Evolutionary conservation across 2,329 filamentous ascomycete species (phyloP), one percentile per base, ranked within the genome.

Genomic region (Immersiporthe knoxdaviesiana): DNA sequence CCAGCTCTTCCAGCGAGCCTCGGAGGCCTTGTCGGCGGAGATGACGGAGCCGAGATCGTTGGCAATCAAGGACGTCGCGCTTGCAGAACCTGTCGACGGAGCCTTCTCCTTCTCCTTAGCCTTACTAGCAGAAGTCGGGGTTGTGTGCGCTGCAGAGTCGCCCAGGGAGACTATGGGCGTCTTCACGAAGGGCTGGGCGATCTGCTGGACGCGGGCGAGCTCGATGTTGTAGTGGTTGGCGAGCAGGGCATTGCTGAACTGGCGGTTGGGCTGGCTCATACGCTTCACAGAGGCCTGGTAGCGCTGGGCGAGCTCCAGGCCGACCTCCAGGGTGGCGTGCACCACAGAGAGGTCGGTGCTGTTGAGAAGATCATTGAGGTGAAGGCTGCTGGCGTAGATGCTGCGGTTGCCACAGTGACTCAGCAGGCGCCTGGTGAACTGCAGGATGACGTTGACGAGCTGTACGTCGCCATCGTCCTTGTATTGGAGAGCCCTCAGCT

Each of bases 401-500:
- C 94, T 97, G 74, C 97, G 87, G 77, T 99, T 99, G 70, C 95
- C 96, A 80, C 96, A 99, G 78, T 97, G 96, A 78, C 98, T 93
- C 65, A 98, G 83, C 39, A 99, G 85, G 79, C 97, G 87, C 71
- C 91, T 89, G 30, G 94, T 97, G 79, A 99, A 99, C 74, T 88
- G 85, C 70, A 99, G 84, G 66, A 98, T 86, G 39, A 88, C 85
- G 78, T 97, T 91, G 68, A 98, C 83, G 71, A 99, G 85, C 76
- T 92, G 84, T 74, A 90, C 85, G 79, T 99, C 96, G 73, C 92
- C 94, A 75, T 97, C 92, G 66, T 85, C 77, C 2, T 87, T 84
- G 77, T 91, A 93, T 37, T 90, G 91, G 67, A 92, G 79, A 72
- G 84, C 79, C 66, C 80, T 77, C 63, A 93, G 81, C 71, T 84